A percentile compares a stretch with the other conserved stretches of the same genome.
Evolutionary conservation across 2,329 filamentous ascomycete species (phyloP).

Genomic region (Beauveria sp.): DNA sequence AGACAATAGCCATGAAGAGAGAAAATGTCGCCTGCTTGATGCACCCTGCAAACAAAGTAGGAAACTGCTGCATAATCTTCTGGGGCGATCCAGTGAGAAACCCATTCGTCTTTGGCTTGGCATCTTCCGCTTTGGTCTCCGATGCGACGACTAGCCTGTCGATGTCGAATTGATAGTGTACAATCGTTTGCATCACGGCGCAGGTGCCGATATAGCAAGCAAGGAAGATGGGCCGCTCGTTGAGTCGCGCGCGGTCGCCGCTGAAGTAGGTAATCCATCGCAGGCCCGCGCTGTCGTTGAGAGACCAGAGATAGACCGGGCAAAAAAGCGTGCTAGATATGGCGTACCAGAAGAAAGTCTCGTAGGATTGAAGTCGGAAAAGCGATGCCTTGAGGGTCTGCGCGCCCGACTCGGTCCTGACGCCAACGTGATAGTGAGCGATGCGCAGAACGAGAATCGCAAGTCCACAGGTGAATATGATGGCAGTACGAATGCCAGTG

Average conservation of each 20-base stretch:
- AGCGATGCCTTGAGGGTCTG: conserved; percentile 54
- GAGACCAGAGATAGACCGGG: conserved; percentile 72
- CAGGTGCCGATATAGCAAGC: conserved; percentile 62
- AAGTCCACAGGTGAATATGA: conserved; percentile 70
- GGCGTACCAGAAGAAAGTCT: conserved; percentile 69
- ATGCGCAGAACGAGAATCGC: conserved; percentile 79
- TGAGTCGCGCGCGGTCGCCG: conserved; percentile 67
- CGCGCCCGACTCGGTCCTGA: conserved; percentile 59
- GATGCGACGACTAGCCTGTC: conserved; percentile 50
- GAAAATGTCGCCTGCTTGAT: conserved; percentile 33
- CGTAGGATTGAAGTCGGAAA: conserved; percentile 51
- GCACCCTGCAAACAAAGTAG: conserved; percentile 29
- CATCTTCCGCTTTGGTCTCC: conserved; percentile 13
- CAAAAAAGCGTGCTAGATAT: conserved; percentile 74
- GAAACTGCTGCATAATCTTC: conserved; percentile 30
- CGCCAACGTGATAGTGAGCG: conserved; percentile 69
- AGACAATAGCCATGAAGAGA: conserved; percentile 38
- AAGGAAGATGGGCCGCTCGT: conserved; percentile 80
- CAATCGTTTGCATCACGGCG: conserved; percentile 58
- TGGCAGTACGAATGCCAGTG: conserved; percentile 63
- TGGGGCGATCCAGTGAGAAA: conserved; percentile 25
- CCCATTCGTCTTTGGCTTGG: conserved; percentile 17
- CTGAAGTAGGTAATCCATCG: conserved; percentile 65
- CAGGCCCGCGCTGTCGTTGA: conserved; percentile 52
- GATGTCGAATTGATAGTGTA: conserved; percentile 66